phyloP scores from a whole-genome alignment of 2,329 filamentous ascomycete species.

The Akanthomyces muscarius region DNA sequence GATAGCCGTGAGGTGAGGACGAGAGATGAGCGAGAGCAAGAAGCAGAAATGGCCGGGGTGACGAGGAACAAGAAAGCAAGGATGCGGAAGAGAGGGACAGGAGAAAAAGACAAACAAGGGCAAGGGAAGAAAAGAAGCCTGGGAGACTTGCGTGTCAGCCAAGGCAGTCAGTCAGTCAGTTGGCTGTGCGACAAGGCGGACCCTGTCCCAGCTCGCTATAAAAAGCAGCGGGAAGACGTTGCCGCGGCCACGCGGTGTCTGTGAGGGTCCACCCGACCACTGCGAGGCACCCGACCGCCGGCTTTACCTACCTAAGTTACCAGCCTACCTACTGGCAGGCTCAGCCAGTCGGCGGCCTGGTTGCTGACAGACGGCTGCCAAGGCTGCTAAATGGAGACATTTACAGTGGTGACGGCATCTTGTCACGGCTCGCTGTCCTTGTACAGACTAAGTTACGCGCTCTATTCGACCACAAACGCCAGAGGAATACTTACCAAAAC shows the following conservation, averaged over 20 bases:
- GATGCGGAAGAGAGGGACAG: slow-evolving; percentile 1
- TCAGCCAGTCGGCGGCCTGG: background rate
- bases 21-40: slow-evolving; percentile 1
- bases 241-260: slow-evolving; percentile 13
- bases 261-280: background rate
- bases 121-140: slow-evolving; percentile 7
- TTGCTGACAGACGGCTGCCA: background rate
- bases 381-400: too few species aligned
- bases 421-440: too few species aligned
- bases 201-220: background rate
- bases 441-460: too few species aligned
- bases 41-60: background rate
- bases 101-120: background rate
- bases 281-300: background rate
- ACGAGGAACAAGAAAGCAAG: background rate
- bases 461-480: too few species aligned
- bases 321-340: too few species aligned
- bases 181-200: slow-evolving; percentile 15
- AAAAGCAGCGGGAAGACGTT: slow-evolving; percentile 11
- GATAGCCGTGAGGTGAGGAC: background rate
- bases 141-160: slow-evolving; percentile 2
- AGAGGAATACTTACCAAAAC: too few species aligned
- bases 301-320: too few species aligned
- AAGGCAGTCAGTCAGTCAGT: background rate
- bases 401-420: background rate